Conservation (phyloP, 345 rosid genomes). For the Salix exigua region DNA sequence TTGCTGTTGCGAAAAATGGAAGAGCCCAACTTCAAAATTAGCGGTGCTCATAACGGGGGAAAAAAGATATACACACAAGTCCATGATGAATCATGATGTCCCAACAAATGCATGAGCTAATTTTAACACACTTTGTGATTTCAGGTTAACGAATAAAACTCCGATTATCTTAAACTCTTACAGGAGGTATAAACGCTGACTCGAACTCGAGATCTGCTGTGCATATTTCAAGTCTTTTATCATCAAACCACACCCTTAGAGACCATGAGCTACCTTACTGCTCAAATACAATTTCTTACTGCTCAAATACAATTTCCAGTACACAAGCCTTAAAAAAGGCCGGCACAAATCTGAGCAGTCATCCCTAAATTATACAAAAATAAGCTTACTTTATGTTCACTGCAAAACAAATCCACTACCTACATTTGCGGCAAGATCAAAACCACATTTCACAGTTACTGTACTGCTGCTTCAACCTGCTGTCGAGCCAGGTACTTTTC, state of each 20-base stretch:
- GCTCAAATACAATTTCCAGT: not conserved
- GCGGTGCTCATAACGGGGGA: too few relatives aligned
- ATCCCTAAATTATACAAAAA: not conserved
- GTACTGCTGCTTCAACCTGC: conserved; percentile 58
- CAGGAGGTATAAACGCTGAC: too few relatives aligned
- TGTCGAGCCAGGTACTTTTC: conserved; percentile 93
- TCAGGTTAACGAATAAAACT: too few relatives aligned
- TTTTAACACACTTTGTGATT: too few relatives aligned
- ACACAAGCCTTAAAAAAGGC: not conserved
- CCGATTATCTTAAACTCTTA: too few relatives aligned
- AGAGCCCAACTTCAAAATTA: not conserved
- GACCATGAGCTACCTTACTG: not conserved
- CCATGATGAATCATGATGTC: not conserved
- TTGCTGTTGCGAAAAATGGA: not conserved
- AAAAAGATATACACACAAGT: too few relatives aligned
- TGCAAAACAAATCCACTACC: conserved; percentile 14
- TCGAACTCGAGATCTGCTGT: too few relatives aligned
- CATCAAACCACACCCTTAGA: too few relatives aligned
- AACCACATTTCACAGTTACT: conserved; percentile 14
- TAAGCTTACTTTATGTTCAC: conserved; percentile 6
- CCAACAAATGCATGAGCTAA: not conserved
- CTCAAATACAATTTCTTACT: not conserved
- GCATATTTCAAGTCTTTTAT: too few relatives aligned
- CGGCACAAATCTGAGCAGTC: not conserved
- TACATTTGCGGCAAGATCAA: conserved; percentile 9